These are phyloP conservation scores for Trypanosoma rangeli DNA, from an alignment of 208 protist genomes.

Conservation along the genomic window DNA sequence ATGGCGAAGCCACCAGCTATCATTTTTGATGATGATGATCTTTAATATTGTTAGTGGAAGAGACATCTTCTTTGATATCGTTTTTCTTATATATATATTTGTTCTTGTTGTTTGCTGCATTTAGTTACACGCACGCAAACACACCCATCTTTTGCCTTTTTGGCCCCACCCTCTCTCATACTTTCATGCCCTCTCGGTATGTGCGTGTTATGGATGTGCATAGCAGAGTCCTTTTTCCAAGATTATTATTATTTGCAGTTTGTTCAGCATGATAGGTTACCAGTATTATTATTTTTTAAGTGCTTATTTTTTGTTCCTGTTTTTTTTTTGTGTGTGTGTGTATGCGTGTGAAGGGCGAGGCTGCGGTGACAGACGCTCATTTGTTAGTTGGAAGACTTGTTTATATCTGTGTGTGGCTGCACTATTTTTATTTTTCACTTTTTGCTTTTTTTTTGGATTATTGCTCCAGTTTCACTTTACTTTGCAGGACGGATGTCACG, in stretches of 20 bases:
- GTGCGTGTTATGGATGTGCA: too few relatives aligned
- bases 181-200: too few relatives aligned
- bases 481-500: slow-evolving; percentile 44
- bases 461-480: background rate
- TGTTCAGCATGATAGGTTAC: too few relatives aligned
- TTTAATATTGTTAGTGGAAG: slow-evolving; percentile 3
- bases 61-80: background rate
- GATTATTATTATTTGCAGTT: too few relatives aligned
- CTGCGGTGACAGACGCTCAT: background rate
- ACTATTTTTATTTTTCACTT: slow-evolving; percentile 9
- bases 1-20: slow-evolving; percentile 9
- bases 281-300: too few relatives aligned
- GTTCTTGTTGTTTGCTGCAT: slow-evolving; percentile 6
- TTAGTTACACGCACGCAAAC: background rate
- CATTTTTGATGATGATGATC: slow-evolving; percentile 26
- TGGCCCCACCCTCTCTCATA: too few relatives aligned
- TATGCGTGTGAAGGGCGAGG: background rate
- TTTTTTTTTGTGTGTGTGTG: background rate
- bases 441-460: background rate
- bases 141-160: background rate
- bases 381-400: background rate
- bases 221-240: too few relatives aligned
- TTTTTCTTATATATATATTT: background rate
- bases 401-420: background rate
- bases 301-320: background rate